Base-by-base conservation (phyloP, 805 yeast species). In the Pichia kluyveri region DNA sequence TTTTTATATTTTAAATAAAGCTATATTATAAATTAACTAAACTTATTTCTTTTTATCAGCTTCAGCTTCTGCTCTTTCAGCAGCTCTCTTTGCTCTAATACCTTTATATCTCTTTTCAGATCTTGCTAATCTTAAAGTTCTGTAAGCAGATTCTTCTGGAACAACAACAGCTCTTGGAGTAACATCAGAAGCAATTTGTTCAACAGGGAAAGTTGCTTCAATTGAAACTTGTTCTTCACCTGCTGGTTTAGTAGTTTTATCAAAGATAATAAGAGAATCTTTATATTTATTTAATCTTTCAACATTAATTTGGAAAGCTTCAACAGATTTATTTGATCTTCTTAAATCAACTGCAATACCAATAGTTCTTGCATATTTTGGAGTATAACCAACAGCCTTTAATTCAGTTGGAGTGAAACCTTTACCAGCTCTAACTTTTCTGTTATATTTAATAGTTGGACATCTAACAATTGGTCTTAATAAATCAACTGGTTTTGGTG, bases 261-360 rank as follows among this genome's bases (percentile, higher is more conserved):
- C 96, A 79, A 93, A 90, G 69, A 93, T 83, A 66, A 93, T 90
- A 73, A 93, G 81, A 77, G 91, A 90, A 68, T 95, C 77, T 77
- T 83, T 80, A 95, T 88, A 93, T 75, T 87, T 96, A 79, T 86
- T 77, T 73, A 93, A 84, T 82, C 99, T 88, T 72, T 82, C 86
- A 68, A 93, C 97, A 78, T 93, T 93, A 63, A 80, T 76, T 71
- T 91, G 93, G 65, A 89, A 87, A 69, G 86, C 89, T 80, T 90
- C 99, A 66, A 86, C 86, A 66, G 90, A 83, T 80, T 87, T 90
- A 95, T 93, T 93, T 72, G 84, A 91, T 79, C 99, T 90, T 83
- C 99, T 91, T 91, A 87, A 96, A 81, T 93, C 99, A 69, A 91
- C 98, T 65, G 99, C 88, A 68, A 93, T 87, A 75, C 99, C 99